Percentiles rank a stretch among this genome's conserved stretches.
Evolutionary conservation across 768 basidiomycete species (phyloP).

Genomic region (Termitomyces sp.): DNA sequence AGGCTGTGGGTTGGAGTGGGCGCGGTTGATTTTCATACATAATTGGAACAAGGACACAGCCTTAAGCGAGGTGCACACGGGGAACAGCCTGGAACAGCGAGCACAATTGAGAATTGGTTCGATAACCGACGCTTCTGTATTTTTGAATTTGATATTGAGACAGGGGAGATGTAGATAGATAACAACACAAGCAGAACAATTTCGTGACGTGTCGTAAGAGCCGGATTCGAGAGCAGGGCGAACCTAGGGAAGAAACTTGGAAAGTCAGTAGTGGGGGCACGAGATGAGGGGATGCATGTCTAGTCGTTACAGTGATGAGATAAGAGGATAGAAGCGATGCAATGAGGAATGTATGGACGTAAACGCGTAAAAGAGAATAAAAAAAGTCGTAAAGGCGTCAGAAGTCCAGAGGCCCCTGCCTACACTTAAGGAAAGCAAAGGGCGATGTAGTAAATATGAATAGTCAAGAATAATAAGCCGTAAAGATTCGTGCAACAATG

Average conservation of each 20-base stretch:
- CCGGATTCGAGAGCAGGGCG: conserved; percentile 5
- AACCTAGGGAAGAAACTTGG: conserved; percentile 10
- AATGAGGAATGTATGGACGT: conserved; percentile 12
- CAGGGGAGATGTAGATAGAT: neutral
- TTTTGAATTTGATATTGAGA: conserved; percentile 1
- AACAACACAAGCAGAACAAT: conserved; percentile 5
- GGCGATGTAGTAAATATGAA: conserved; percentile 15
- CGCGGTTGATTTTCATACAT: neutral
- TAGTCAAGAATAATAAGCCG: conserved; percentile 25
- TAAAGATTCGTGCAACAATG: conserved; percentile 34
- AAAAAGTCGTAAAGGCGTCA: conserved; percentile 18
- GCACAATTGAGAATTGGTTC: neutral
- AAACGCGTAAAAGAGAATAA: conserved; percentile 12
- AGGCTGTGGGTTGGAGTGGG: neutral
- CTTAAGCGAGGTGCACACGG: neutral
- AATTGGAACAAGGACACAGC: neutral
- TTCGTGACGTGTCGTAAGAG: conserved; percentile 14
- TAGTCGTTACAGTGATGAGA: conserved; percentile 63
- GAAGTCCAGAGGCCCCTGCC: conserved; percentile 10
- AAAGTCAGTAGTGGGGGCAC: conserved; percentile 25
- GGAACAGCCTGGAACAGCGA: neutral
- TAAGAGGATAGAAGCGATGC: conserved; percentile 4
- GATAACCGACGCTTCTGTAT: neutral
- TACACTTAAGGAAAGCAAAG: conserved; percentile 8
- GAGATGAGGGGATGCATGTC: conserved; percentile 52